Evolutionary conservation across 2,329 filamentous ascomycete genomes (phyloP), one percentile per base, ranked within the genome.

Genomic region (Myrmaecium sp.): DNA sequence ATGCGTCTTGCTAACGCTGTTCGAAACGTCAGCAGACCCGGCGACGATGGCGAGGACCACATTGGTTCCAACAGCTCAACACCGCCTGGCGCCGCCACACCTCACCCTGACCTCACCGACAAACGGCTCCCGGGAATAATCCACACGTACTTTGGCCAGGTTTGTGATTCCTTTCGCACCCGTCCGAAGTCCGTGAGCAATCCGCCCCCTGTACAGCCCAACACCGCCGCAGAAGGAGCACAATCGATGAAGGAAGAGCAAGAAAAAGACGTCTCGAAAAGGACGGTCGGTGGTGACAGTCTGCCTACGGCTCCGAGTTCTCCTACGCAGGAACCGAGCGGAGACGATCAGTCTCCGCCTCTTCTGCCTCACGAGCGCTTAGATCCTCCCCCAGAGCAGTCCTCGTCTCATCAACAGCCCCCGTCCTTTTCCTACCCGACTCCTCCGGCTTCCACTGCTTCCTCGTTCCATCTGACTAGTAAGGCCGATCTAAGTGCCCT

Each of bases 81-180:
- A 43, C 78, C 83, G 46, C 91, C 84, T 41, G 83, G 84, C 46
- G 71, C 92, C 52, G 79, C 82, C 39, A 98, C 89, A 36, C 89
- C 89, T 40, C 79, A 84, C 47, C 89, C 89, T 40, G 86, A 95
- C 57, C 75, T 78, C 36, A 75, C 79, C 47, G 89, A 98, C 62
- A 94, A 93, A 61, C 78, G 89, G 58, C 66, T 92, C 50, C 89
- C 89, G 41, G 81, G 83, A 52, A 92, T 95, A 62, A 77, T 89
- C 68, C 70, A 74, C 55, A 91, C 77, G 65, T 94, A 89, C 66
- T 93, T 95, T 69, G 78, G 77, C 63, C 89, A 98, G 86, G 89
- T 98, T 92, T 75, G 89, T 94, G 69, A 69, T 38, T 52, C 50
- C 63, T 71, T 74, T 73, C 47, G 52, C 39, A 43, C 46, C 37